A percentile compares a stretch with the other conserved stretches of the same genome.
phyloP scores from a whole-genome alignment of 352 stramenopile species.

The Phytophthora melonis region DNA sequence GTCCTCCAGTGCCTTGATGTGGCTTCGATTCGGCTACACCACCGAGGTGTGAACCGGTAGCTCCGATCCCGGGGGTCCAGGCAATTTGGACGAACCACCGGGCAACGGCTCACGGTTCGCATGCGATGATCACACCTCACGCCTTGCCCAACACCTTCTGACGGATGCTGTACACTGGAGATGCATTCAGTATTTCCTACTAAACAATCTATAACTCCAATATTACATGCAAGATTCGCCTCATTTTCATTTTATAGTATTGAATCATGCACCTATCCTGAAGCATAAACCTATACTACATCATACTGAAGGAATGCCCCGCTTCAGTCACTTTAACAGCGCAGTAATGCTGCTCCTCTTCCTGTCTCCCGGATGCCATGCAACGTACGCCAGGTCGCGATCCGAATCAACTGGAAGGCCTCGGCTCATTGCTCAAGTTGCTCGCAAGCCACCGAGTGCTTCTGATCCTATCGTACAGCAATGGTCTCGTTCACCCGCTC shows the following conservation, averaged over 20 bases:
- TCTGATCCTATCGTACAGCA: neutral
- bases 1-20: too few relatives aligned
- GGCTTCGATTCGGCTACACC: neutral
- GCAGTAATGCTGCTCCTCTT: slow-evolving; percentile 28
- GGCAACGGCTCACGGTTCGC: neutral
- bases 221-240: neutral
- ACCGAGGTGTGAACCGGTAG: neutral
- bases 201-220: neutral
- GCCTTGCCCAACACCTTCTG: slow-evolving; percentile 2
- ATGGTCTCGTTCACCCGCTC: slow-evolving; percentile 23
- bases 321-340: neutral
- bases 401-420: slow-evolving; percentile 10
- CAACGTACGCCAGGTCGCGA: neutral
- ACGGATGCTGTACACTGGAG: neutral
- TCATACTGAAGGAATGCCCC: neutral
- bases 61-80: slow-evolving; percentile 13
- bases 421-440: slow-evolving; percentile 38
- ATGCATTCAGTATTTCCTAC: too few relatives aligned
- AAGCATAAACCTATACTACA: neutral
- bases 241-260: too few relatives aligned
- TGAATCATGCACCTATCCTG: too few relatives aligned
- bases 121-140: slow-evolving; percentile 1
- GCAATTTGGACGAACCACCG: slow-evolving; percentile 2
- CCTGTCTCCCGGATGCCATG: slow-evolving; percentile 6
- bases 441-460: slow-evolving; percentile 10